Conservation (phyloP, 2,329 filamentous ascomycete genomes). For the Paracoccidioides lutzii region DNA sequence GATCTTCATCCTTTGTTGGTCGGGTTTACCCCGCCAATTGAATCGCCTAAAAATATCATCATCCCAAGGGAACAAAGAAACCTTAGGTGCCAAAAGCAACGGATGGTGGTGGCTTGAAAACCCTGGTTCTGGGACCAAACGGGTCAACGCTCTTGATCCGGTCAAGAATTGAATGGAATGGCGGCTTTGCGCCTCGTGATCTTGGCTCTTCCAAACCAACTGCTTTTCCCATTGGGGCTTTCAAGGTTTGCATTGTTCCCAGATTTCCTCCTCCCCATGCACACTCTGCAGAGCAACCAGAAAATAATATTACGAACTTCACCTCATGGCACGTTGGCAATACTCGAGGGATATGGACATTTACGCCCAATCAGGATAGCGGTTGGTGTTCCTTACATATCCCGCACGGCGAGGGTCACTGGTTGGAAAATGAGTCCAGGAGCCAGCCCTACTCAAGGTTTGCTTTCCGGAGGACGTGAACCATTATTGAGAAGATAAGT, state of each 20-base stretch:
- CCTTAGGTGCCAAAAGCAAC: background rate
- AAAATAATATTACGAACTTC: background rate
- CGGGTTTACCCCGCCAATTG: background rate
- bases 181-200: background rate
- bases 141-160: background rate
- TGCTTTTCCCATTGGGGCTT: background rate
- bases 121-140: slow-evolving; percentile 1
- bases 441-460: background rate
- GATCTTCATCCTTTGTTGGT: background rate
- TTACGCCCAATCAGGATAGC: background rate
- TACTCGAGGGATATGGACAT: background rate
- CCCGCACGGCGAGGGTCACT: background rate
- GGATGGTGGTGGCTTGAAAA: background rate
- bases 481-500: background rate
- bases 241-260: background rate
- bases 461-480: background rate
- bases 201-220: background rate
- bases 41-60: background rate
- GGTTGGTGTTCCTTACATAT: background rate
- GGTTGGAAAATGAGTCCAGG: background rate
- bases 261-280: background rate
- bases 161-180: no score
- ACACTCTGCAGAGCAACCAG: background rate
- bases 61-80: background rate
- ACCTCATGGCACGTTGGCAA: background rate